Percentiles rank a stretch among this genome's conserved stretches.
Conservation (phyloP, 2,329 filamentous ascomycete species). For the Exophiala sp. region DNA sequence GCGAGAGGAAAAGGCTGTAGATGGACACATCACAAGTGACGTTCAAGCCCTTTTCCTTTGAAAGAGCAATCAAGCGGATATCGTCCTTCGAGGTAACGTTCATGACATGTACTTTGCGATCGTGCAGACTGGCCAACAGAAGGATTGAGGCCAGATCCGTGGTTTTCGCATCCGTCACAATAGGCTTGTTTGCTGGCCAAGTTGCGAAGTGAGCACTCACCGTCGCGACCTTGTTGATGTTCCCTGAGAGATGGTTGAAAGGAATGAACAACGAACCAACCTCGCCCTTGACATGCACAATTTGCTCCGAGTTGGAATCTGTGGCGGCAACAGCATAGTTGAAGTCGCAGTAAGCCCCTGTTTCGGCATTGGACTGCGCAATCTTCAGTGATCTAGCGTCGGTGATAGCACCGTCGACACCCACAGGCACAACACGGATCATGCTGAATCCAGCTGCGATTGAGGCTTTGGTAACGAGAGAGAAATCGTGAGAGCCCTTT, state of each 20-base stretch:
- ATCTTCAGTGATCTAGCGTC: slow-evolving; percentile 67
- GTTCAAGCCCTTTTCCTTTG: slow-evolving; percentile 76
- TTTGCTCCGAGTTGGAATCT: slow-evolving; percentile 69
- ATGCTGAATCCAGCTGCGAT: slow-evolving; percentile 74
- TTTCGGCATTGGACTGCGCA: slow-evolving; percentile 68
- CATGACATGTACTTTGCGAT: slow-evolving; percentile 73
- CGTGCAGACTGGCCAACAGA: slow-evolving; percentile 73
- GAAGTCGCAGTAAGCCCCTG: slow-evolving; percentile 69
- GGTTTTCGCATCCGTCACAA: slow-evolving; percentile 75
- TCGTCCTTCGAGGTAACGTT: slow-evolving; percentile 79
- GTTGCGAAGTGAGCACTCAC: slow-evolving; percentile 75
- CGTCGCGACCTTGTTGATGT: slow-evolving; percentile 78
- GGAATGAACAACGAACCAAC: slow-evolving; percentile 79
- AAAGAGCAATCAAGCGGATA: slow-evolving; percentile 70
- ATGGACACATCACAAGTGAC: slow-evolving; percentile 81
- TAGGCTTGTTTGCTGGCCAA: slow-evolving; percentile 75
- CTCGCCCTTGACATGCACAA: slow-evolving; percentile 67
- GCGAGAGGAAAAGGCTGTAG: slow-evolving; percentile 72
- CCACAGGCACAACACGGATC: slow-evolving; percentile 74
- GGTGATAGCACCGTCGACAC: slow-evolving; percentile 68
- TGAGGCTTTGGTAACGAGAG: slow-evolving; percentile 68
- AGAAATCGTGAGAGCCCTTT: slow-evolving; percentile 63
- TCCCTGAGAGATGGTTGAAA: slow-evolving; percentile 73
- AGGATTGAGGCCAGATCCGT: slow-evolving; percentile 78
- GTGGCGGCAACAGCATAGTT: slow-evolving; percentile 76